Evolutionary conservation across 164 flowering plant species (phyloP).

Genomic region (Macadamia integrifolia): DNA sequence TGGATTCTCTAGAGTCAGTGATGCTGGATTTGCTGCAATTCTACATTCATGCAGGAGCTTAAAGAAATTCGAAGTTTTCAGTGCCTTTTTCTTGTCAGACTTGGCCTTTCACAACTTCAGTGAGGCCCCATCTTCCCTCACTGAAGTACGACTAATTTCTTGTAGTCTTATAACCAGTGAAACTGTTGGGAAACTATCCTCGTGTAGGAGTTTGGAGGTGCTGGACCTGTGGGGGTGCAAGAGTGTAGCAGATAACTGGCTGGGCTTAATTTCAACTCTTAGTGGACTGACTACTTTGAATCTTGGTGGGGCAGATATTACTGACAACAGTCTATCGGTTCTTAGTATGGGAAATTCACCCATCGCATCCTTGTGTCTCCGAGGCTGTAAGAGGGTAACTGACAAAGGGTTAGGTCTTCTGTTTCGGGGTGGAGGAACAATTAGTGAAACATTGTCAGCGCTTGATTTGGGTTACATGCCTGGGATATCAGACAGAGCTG

Average conservation of each 20-base stretch:
- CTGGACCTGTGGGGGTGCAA: conserved; percentile 36
- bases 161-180: conserved; percentile 43
- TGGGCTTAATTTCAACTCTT: conserved; percentile 24
- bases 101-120: conserved; percentile 32
- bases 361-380: conserved; percentile 25
- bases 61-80: conserved; percentile 36
- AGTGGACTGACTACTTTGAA: conserved; percentile 22
- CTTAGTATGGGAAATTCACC: conserved; percentile 26
- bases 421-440: conserved; percentile 21
- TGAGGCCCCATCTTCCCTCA: conserved; percentile 23
- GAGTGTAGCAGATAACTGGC: conserved; percentile 33
- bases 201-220: conserved; percentile 26
- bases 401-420: conserved; percentile 34
- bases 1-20: conserved; percentile 47
- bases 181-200: conserved; percentile 26
- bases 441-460: conserved; percentile 21
- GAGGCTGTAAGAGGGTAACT: conserved; percentile 42
- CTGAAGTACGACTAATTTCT: conserved; percentile 29
- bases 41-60: conserved; percentile 30
- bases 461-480: conserved; percentile 44
- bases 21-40: conserved; percentile 45
- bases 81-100: conserved; percentile 31
- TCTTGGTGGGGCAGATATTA: conserved; percentile 37
- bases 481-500: conserved; percentile 31
- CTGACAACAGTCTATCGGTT: conserved; percentile 31